Evolutionary conservation across 2,329 filamentous ascomycete species (phyloP).

Genomic region (Fusarium pininemorale): DNA sequence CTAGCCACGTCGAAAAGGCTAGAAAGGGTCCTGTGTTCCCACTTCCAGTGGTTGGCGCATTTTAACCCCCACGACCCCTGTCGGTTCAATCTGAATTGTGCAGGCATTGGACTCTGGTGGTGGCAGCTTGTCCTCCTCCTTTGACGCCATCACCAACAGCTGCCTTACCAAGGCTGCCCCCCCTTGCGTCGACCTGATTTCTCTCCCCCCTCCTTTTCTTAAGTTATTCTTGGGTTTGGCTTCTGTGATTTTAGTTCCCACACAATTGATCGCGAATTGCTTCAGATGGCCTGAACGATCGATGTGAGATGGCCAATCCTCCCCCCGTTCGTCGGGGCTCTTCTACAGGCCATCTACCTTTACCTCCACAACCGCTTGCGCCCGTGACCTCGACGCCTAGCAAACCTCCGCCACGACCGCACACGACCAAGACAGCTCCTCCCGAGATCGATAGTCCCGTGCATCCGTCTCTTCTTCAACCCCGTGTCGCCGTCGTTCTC

Average conservation of each 20-base stretch:
- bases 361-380: slow-evolving; percentile 27
- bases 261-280: not conserved
- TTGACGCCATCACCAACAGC: slow-evolving; percentile 38
- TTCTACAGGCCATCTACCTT: slow-evolving; percentile 37
- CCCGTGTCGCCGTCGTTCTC: slow-evolving; percentile 80
- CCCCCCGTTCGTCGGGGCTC: slow-evolving; percentile 40
- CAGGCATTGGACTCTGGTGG: not conserved
- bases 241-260: not conserved
- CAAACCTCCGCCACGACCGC: slow-evolving; percentile 12
- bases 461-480: slow-evolving; percentile 67
- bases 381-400: slow-evolving; percentile 13
- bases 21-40: slow-evolving; percentile 15
- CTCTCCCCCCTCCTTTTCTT: not conserved
- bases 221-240: not conserved
- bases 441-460: slow-evolving; percentile 23
- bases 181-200: slow-evolving; percentile 14
- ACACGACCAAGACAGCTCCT: slow-evolving; percentile 8
- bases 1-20: slow-evolving; percentile 3
- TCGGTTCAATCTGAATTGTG: slow-evolving; percentile 14
- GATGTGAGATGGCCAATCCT: slow-evolving; percentile 41
- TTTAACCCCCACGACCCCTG: slow-evolving; percentile 27
- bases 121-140: slow-evolving; percentile 20
- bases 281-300: slow-evolving; percentile 40
- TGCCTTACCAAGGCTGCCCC: slow-evolving; percentile 1
- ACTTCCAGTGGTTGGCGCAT: slow-evolving; percentile 17